phyloP scores from a whole-genome alignment of 495 filamentous ascomycete species.

The Hyphodiscus hymeniophilus region DNA sequence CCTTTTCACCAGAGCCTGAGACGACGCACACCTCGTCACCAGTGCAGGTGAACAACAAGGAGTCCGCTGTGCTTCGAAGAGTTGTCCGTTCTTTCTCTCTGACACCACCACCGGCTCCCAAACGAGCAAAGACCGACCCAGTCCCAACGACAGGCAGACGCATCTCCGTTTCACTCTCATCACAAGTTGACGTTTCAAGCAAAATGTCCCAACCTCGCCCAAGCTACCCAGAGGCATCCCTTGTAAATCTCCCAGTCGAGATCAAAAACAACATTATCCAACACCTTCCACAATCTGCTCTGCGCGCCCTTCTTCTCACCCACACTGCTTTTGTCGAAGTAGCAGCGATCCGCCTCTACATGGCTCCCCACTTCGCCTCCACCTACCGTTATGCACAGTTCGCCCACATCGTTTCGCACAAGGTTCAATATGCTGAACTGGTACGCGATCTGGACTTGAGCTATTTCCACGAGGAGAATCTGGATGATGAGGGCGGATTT shows the following conservation, averaged over 20 bases:
- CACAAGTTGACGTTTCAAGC: no score
- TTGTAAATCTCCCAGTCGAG: conserved; percentile 27
- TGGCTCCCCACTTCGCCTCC: conserved; percentile 23
- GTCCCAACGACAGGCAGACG: no score
- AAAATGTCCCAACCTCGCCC: no score
- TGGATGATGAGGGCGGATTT: background rate
- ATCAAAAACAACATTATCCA: conserved; percentile 24
- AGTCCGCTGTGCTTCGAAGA: no score
- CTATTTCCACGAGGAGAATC: conserved; percentile 5
- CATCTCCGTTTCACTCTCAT: no score
- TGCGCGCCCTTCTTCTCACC: conserved; percentile 22
- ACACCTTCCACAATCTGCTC: conserved; percentile 21
- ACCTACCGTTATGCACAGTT: conserved; percentile 36
- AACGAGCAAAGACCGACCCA: no score
- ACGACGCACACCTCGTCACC: background rate
- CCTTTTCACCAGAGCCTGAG: background rate
- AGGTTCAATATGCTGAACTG: conserved; percentile 21
- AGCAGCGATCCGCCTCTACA: conserved; percentile 24
- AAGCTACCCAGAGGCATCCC: no score
- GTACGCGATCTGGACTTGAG: conserved; percentile 27
- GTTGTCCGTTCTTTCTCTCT: no score
- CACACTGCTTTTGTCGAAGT: conserved; percentile 22
- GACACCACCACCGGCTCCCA: no score
- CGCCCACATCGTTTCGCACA: conserved; percentile 24
- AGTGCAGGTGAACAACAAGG: background rate